Conservation (phyloP, 352 stramenopile species). For the Globisporangium abappressorium region DNA sequence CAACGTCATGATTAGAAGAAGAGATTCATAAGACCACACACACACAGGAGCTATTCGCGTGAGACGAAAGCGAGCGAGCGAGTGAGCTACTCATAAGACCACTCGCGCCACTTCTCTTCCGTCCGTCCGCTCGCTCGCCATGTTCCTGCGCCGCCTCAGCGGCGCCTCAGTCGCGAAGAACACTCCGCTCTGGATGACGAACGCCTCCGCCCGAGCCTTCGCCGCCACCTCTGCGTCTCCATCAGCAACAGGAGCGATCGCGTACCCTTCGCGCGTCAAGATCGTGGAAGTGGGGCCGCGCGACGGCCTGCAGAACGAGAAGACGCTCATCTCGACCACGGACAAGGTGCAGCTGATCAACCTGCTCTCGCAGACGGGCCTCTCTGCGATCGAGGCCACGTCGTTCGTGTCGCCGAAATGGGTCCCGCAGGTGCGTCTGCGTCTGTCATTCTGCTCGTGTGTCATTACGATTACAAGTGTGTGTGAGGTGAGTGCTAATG, state of each 20-base stretch:
- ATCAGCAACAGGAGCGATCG: not conserved
- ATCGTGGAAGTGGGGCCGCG: conserved; percentile 95
- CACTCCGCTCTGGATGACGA: not conserved
- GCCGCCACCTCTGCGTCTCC: not conserved
- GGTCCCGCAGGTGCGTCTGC: conserved; percentile 85
- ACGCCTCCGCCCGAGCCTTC: not conserved
- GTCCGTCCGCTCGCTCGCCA: not conserved
- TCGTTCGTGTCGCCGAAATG: conserved; percentile 97
- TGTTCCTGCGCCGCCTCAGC: conserved; percentile 1
- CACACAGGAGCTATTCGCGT: not conserved
- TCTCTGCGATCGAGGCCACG: conserved; percentile 91
- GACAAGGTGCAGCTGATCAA: conserved; percentile 93
- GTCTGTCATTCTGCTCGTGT: conserved; percentile 1
- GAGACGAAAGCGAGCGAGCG: not conserved
- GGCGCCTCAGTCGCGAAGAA: not conserved
- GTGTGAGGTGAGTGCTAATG: not conserved
- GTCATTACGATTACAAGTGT: not conserved
- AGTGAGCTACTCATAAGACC: conserved; percentile 9
- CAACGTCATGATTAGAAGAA: not conserved
- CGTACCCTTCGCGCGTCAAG: conserved; percentile 78
- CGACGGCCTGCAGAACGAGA: conserved; percentile 97
- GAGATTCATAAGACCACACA: not conserved
- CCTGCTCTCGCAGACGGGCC: conserved; percentile 86
- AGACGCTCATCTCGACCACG: conserved; percentile 76
- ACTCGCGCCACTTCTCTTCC: not conserved